Evolutionary conservation across 2,329 filamentous ascomycete genomes (phyloP), one percentile per base, ranked within the genome.

Genomic region (Fusarium sp.): DNA sequence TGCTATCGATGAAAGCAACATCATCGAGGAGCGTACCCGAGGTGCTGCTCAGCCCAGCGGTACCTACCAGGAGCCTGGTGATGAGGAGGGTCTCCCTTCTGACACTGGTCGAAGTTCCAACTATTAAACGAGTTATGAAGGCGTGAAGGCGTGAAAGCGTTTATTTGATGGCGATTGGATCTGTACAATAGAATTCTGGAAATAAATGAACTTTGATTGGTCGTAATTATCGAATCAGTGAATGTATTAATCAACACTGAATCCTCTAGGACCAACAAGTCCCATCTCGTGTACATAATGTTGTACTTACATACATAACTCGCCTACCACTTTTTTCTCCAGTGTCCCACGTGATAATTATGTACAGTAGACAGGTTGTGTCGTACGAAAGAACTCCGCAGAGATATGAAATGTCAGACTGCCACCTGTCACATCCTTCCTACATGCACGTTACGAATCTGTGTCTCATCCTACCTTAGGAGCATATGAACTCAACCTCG

Each of bases 31-130:
- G 22, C 59, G 72, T 22, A 76, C 74, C 7, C 60, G 74, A 26
- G 61, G 72, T 14, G 72, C 72, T 30, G 28, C 68, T 1, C 65
- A 75, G 55, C 64, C 72, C n/a, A 33, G 56, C 2, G 70, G 74
- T 5, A 69, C 70, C 7, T 75, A 75, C 31, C 28, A 53, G 31
- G 72, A 75, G 58, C 73, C 73, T 30, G 70, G 73, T 5, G 73
- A 75, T 22, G 64, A 70, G 56, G 73, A 75, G 58, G 73, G 73
- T 8, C 50, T 75, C 2, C 73, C 73, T n/a, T 31, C 66, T 39
- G 59, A 75, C 6, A 69, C 65, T 20, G 73, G 72, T 3, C 55
- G 70, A 66, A 75, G 73, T 56, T 72, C 62, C 31, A 68, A 65
- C 36, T 62, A 62, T 13, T 69, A 39, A 58, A 28, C 7, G 18